Percentiles rank a stretch among this genome's conserved stretches.
These are phyloP conservation scores for Xylariaceae sp. DNA, from an alignment of 2,329 filamentous ascomycete species.

Conservation along the genomic window DNA sequence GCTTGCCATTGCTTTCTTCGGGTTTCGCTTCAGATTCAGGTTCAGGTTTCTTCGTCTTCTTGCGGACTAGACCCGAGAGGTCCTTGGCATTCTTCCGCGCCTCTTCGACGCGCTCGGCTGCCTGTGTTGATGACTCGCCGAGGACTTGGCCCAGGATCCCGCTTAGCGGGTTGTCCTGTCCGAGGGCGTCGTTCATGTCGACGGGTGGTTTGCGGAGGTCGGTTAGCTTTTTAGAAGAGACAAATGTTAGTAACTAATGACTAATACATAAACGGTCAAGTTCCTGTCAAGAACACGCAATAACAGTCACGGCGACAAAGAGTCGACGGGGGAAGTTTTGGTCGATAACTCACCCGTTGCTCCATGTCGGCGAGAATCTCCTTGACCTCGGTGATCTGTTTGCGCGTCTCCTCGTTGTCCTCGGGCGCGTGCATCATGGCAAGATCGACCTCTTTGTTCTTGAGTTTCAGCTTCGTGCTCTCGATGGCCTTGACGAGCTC, in stretches of 20 bases:
- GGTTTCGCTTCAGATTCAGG: slow-evolving; percentile 25
- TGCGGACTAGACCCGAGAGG: slow-evolving; percentile 69
- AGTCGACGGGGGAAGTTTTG: slow-evolving; percentile 25
- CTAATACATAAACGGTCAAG: too few species aligned
- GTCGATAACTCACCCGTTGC: slow-evolving; percentile 54
- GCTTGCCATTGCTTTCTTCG: slow-evolving; percentile 31
- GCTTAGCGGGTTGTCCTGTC: slow-evolving; percentile 46
- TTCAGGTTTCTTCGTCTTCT: slow-evolving; percentile 40
- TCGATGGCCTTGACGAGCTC: slow-evolving; percentile 72
- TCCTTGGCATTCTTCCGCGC: slow-evolving; percentile 72
- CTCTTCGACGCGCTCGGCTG: slow-evolving; percentile 63
- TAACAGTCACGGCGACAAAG: slow-evolving; percentile 16
- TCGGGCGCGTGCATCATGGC: slow-evolving; percentile 59
- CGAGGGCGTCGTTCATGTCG: slow-evolving; percentile 53
- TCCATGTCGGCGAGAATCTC: slow-evolving; percentile 78
- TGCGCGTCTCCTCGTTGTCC: slow-evolving; percentile 60
- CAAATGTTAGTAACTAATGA: slow-evolving; percentile 18
- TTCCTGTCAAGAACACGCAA: slow-evolving; percentile 8
- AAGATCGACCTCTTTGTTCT: slow-evolving; percentile 65
- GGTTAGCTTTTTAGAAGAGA: slow-evolving; percentile 45
- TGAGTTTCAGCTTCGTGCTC: slow-evolving; percentile 67
- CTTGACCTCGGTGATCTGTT: slow-evolving; percentile 67
- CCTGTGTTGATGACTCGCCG: slow-evolving; percentile 58
- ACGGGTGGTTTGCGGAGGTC: slow-evolving; percentile 65
- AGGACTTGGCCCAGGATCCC: slow-evolving; percentile 62